Conservation (phyloP, 164 flowering plant species). For the Stephania japonica region DNA sequence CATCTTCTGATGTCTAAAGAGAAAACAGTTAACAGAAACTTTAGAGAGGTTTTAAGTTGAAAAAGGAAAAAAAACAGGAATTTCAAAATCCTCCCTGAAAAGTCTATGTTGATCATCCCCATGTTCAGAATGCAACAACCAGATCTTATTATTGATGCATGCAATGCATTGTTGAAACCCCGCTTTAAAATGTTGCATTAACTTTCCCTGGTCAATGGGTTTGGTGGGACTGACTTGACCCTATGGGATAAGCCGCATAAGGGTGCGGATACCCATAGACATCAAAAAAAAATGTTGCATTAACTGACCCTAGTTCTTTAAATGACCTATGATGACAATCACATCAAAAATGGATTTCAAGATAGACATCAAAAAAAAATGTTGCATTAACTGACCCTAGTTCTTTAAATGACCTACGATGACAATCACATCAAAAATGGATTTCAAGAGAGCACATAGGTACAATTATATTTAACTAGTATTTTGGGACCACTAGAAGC, state of each 20-base stretch:
- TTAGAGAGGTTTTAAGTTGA: not conserved
- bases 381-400: not conserved
- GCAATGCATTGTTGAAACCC: not conserved
- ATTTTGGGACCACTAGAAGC: not conserved
- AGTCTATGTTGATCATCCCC: no score
- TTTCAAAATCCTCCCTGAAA: slow-evolving; percentile 1
- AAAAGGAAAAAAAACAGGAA: not conserved
- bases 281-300: not conserved
- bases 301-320: not conserved
- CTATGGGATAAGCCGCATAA: no score
- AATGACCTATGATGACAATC: not conserved
- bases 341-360: no score
- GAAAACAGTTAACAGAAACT: slow-evolving; percentile 1
- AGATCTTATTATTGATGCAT: not conserved
- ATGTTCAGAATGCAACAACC: not conserved
- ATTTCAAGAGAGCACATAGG: no score
- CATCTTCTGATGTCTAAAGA: slow-evolving; percentile 40
- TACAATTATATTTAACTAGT: not conserved
- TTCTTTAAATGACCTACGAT: not conserved
- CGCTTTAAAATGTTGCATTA: not conserved
- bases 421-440: not conserved
- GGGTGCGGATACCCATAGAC: no score
- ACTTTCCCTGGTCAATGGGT: no score
- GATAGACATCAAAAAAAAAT: no score
- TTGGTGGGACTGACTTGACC: no score